Conservation (phyloP, 1,284 basidiomycete species). For the Tylopilus microsporus region DNA sequence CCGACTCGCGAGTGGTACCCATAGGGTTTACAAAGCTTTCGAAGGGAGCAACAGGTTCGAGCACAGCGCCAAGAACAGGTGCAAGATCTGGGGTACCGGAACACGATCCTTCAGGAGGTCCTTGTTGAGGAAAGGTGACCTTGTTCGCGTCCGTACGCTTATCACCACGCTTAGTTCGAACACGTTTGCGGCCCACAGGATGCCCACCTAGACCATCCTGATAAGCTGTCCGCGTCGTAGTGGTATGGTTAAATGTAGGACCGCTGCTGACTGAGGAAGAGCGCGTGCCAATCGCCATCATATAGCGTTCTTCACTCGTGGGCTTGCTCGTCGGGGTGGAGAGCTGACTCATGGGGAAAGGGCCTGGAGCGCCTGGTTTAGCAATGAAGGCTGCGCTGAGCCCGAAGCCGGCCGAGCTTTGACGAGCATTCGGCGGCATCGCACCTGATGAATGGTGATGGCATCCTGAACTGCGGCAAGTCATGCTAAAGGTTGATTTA, state of each 20-base stretch:
- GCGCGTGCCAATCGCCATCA: slow-evolving; percentile 41
- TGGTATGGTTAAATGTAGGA: slow-evolving; percentile 45
- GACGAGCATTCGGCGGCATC: slow-evolving; percentile 43
- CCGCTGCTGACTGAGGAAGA: slow-evolving; percentile 45
- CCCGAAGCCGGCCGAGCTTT: slow-evolving; percentile 56
- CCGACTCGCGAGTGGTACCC: too few relatives aligned
- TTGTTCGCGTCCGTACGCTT: slow-evolving; percentile 62
- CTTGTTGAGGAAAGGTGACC: slow-evolving; percentile 24
- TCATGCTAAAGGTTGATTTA: slow-evolving; percentile 46
- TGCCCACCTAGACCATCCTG: slow-evolving; percentile 58
- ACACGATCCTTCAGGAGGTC: slow-evolving; percentile 20
- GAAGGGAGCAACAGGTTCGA: too few relatives aligned
- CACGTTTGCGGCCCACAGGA: slow-evolving; percentile 53
- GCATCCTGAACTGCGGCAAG: slow-evolving; percentile 60
- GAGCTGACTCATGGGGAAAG: slow-evolving; percentile 76
- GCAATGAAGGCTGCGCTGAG: slow-evolving; percentile 31
- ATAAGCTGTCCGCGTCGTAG: slow-evolving; percentile 57
- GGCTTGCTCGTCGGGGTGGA: slow-evolving; percentile 51
- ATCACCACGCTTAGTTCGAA: slow-evolving; percentile 69
- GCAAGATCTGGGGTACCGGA: too few relatives aligned
- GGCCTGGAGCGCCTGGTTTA: slow-evolving; percentile 37
- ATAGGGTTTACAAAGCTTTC: too few relatives aligned
- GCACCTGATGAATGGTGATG: slow-evolving; percentile 43
- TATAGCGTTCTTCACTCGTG: slow-evolving; percentile 72
- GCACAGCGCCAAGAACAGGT: too few relatives aligned